Conservation (phyloP, 164 flowering plant species). For the Nelumbo lutea region DNA sequence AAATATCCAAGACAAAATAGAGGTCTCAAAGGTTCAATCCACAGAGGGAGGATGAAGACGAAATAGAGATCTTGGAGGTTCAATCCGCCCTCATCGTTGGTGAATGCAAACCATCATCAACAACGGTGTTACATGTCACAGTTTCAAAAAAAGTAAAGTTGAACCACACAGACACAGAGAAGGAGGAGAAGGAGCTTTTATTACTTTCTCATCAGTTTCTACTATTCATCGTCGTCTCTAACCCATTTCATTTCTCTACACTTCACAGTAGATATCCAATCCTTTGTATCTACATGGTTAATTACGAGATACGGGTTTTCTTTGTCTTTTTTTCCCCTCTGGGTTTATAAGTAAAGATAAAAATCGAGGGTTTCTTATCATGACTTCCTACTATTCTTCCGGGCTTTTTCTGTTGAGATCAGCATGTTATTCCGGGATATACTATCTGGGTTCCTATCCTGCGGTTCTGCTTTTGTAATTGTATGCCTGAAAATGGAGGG, state of each 20-base stretch:
- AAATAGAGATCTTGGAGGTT: too few species aligned
- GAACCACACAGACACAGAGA: not conserved
- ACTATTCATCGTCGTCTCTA: not conserved
- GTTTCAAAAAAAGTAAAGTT: not conserved
- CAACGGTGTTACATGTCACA: not conserved
- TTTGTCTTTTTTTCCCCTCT: not conserved
- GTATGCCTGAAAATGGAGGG: constrained; percentile 28
- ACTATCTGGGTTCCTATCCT: constrained; percentile 17
- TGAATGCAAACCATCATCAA: too few species aligned
- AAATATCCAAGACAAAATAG: too few species aligned
- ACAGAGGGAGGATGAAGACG: too few species aligned
- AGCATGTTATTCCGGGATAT: constrained; percentile 8
- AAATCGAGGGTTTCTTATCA: not conserved
- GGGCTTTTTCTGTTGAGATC: not conserved
- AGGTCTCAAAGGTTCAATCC: too few species aligned
- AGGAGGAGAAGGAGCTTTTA: not conserved
- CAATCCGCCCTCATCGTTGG: too few species aligned
- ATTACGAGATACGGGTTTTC: too few species aligned
- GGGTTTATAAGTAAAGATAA: not conserved
- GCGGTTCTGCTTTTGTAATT: constrained; percentile 3
- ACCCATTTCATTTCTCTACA: too few species aligned
- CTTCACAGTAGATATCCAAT: not conserved
- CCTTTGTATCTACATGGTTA: not conserved
- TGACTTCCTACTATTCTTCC: constrained; percentile 18
- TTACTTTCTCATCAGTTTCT: not conserved